These are phyloP conservation scores for Dendryphion nanum DNA, from an alignment of 2,329 filamentous ascomycete species.

Conservation along the genomic window DNA sequence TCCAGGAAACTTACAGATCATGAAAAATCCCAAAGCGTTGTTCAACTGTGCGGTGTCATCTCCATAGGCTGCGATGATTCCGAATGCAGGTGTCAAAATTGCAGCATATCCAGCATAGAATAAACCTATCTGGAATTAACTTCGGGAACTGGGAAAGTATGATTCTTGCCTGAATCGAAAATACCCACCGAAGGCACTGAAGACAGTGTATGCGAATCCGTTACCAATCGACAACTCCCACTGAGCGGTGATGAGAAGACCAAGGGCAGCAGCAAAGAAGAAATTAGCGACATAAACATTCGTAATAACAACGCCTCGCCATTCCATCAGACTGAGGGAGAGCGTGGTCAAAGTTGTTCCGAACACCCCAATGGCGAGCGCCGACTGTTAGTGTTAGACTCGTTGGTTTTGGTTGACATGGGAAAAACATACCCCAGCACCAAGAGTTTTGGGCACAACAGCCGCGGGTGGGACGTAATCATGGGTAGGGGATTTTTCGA, in stretches of 20 bases:
- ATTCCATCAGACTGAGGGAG: constrained; percentile 56
- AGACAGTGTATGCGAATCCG: constrained; percentile 53
- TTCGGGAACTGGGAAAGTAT: not conserved
- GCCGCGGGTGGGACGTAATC: too few species aligned
- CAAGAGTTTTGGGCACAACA: too few species aligned
- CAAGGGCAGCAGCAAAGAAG: constrained; percentile 53
- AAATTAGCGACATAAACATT: constrained; percentile 57
- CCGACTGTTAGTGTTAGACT: constrained; percentile 34
- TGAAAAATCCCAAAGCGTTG: constrained; percentile 52
- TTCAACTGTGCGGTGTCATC: constrained; percentile 44
- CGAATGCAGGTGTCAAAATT: constrained; percentile 49
- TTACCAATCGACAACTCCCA: constrained; percentile 57
- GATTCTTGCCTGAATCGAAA: not conserved
- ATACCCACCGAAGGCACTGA: constrained; percentile 52
- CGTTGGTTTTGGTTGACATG: too few species aligned
- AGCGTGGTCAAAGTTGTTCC: constrained; percentile 56
- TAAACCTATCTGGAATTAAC: constrained; percentile 30
- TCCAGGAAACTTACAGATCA: constrained; percentile 45
- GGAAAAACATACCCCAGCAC: too few species aligned
- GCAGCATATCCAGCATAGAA: constrained; percentile 53
- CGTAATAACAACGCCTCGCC: constrained; percentile 49
- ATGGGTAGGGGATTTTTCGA: too few species aligned
- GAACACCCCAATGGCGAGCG: constrained; percentile 54
- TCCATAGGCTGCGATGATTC: constrained; percentile 46
- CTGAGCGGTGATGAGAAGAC: constrained; percentile 55